A percentile compares a stretch with the other conserved stretches of the same genome.
phyloP scores from a whole-genome alignment of 495 filamentous ascomycete genomes.

The Penicillium desertorum region DNA sequence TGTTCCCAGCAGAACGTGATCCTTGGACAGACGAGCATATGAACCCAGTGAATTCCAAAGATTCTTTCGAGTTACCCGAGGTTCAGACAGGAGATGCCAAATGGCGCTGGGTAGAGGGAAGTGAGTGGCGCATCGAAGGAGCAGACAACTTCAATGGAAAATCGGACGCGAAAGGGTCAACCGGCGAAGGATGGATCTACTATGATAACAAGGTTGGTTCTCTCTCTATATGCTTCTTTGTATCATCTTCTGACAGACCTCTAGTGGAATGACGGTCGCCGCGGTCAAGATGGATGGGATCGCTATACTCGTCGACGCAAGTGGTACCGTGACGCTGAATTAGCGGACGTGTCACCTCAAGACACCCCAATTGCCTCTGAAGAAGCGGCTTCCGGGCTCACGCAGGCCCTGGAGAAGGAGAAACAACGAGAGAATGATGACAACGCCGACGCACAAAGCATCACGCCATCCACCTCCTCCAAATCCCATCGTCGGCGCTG shows the following conservation, averaged over 20 bases:
- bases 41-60: conserved; percentile 72
- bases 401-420: conserved; percentile 35
- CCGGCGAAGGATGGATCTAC: conserved; percentile 87
- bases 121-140: conserved; percentile 87
- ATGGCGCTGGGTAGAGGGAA: conserved; percentile 86
- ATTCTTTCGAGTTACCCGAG: conserved; percentile 82
- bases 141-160: conserved; percentile 49
- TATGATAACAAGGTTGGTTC: conserved; percentile 87
- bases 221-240: neutral
- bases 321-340: conserved; percentile 94
- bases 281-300: conserved; percentile 90
- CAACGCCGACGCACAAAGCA: conserved; percentile 34
- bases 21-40: conserved; percentile 97
- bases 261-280: conserved; percentile 88
- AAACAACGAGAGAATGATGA: conserved; percentile 19
- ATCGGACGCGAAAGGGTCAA: conserved; percentile 44
- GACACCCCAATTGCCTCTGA: conserved; percentile 29
- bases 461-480: conserved; percentile 34
- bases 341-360: conserved; percentile 67
- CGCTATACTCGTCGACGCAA: conserved; percentile 91
- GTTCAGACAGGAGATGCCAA: conserved; percentile 75
- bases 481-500: conserved; percentile 42
- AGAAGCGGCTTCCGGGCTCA: conserved; percentile 32
- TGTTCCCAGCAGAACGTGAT: conserved; percentile 84
- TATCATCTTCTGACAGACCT: conserved; percentile 6